These are phyloP conservation scores for Clarireedia paspali DNA, from an alignment of 2,329 filamentous ascomycete genomes.

Conservation along the genomic window DNA sequence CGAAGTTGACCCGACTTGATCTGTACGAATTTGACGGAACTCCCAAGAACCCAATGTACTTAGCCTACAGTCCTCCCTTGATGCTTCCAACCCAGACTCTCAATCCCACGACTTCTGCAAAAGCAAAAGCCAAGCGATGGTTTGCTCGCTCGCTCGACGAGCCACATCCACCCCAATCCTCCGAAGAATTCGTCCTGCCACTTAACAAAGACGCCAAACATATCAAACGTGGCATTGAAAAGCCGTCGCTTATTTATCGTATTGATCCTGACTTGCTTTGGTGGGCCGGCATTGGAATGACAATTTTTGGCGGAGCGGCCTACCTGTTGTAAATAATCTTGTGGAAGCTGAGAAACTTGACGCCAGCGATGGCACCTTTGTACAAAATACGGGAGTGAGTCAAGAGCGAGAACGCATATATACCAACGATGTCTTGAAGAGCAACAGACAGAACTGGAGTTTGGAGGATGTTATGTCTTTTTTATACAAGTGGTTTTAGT, in stretches of 20 bases:
- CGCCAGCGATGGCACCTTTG: constrained; percentile 9
- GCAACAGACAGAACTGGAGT: constrained; percentile 1
- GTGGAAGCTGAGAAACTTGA: not conserved
- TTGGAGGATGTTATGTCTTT: constrained; percentile 8
- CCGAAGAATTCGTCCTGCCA: constrained; percentile 13
- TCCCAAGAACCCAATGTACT: constrained; percentile 60
- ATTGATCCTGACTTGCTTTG: constrained; percentile 27
- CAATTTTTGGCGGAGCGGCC: constrained; percentile 28
- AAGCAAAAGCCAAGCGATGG: constrained; percentile 32
- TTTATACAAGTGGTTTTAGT: constrained; percentile 8
- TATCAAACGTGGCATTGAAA: constrained; percentile 21
- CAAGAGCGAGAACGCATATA: constrained; percentile 15
- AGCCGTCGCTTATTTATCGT: constrained; percentile 13
- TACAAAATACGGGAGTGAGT: constrained; percentile 12
- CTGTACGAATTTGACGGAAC: constrained; percentile 56
- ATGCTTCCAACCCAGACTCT: constrained; percentile 65
- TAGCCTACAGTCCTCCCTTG: constrained; percentile 52
- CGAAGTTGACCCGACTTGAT: constrained; percentile 54
- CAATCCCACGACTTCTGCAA: constrained; percentile 41
- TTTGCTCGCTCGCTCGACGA: constrained; percentile 16
- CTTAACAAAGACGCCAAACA: constrained; percentile 28
- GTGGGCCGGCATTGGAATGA: constrained; percentile 30
- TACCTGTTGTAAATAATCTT: constrained; percentile 24
- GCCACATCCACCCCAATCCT: constrained; percentile 33
- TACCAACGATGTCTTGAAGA: constrained; percentile 8